Evolutionary conservation across 768 basidiomycete genomes (phyloP).

Genomic region (Lentinula boryana): DNA sequence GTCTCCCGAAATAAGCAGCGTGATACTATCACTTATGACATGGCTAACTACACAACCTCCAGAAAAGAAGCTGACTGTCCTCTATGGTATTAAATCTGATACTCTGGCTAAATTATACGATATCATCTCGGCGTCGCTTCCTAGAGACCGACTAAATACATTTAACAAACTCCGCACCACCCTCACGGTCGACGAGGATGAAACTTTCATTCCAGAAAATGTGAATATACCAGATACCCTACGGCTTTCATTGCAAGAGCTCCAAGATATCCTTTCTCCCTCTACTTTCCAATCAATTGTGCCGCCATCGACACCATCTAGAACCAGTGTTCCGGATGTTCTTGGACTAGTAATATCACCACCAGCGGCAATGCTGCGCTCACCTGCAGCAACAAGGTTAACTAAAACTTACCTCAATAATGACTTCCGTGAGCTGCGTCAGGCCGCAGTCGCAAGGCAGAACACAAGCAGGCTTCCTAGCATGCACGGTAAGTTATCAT

Average conservation of each 20-base stretch:
- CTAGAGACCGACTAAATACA: slow-evolving; percentile 1
- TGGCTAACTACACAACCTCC: slow-evolving; percentile 45
- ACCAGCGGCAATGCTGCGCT: slow-evolving; percentile 61
- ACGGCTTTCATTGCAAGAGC: slow-evolving; percentile 36
- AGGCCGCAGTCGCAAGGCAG: slow-evolving; percentile 60
- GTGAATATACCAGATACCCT: slow-evolving; percentile 33
- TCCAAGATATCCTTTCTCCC: slow-evolving; percentile 44
- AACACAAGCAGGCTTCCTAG: slow-evolving; percentile 86
- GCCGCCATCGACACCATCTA: slow-evolving; percentile 55
- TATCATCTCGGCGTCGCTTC: slow-evolving; percentile 10
- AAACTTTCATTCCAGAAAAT: slow-evolving; percentile 21
- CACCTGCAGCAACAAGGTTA: slow-evolving; percentile 67
- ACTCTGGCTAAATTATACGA: slow-evolving; percentile 38
- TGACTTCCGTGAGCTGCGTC: slow-evolving; percentile 74
- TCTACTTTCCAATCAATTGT: slow-evolving; percentile 13
- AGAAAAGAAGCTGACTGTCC: slow-evolving; percentile 35
- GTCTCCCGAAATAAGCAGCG: slow-evolving; percentile 30
- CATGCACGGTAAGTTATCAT: slow-evolving; percentile 54
- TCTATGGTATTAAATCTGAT: slow-evolving; percentile 43
- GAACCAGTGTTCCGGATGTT: slow-evolving; percentile 47
- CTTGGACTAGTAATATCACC: slow-evolving; percentile 67
- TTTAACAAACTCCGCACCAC: slow-evolving; percentile 18
- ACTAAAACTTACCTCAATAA: slow-evolving; percentile 81
- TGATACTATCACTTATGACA: slow-evolving; percentile 38
- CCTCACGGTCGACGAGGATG: slow-evolving; percentile 36